These are phyloP conservation scores for Scenedesmus sp. DNA, from an alignment of 163 green algal species.

Conservation along the genomic window DNA sequence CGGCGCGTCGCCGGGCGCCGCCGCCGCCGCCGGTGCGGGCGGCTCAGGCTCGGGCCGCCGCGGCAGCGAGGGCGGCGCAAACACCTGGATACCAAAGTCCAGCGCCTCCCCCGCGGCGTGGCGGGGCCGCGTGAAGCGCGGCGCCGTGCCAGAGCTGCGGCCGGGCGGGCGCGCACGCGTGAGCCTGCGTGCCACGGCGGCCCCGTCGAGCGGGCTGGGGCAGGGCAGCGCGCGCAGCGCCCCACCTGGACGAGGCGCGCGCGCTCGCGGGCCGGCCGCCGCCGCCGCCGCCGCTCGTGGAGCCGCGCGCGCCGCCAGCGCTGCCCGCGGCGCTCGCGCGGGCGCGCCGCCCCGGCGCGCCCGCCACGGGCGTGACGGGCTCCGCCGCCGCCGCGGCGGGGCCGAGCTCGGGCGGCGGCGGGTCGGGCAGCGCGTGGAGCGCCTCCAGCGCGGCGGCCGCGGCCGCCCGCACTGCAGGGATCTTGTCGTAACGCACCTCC, in stretches of 20 bases:
- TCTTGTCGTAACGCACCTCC: conserved; percentile 46
- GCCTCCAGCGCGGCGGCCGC: conserved; percentile 20
- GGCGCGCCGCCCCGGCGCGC: no score
- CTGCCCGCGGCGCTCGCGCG: no score
- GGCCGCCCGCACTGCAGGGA: conserved; percentile 41
- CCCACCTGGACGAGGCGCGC: no score
- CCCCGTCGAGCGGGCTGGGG: no score
- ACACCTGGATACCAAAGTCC: conserved; percentile 39
- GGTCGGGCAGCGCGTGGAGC: conserved; percentile 22
- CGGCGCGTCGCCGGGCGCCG: not conserved
- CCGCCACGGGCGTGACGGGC: no score
- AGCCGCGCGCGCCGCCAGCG: not conserved
- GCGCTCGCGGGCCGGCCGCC: no score
- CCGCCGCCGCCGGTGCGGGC: no score
- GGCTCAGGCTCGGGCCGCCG: not conserved
- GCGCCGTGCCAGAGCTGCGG: not conserved
- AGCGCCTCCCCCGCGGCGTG: not conserved
- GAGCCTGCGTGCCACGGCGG: no score
- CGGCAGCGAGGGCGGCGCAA: conserved; percentile 21
- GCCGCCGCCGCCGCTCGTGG: not conserved
- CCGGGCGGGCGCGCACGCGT: no score
- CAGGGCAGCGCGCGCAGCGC: no score
- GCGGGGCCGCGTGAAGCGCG: not conserved
- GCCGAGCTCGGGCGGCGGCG: conserved; percentile 1
- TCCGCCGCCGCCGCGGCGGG: no score